Evolutionary conservation across 2,329 filamentous ascomycete genomes (phyloP), one percentile per base, ranked within the genome.

Genomic region (Penicillium olsonii): DNA sequence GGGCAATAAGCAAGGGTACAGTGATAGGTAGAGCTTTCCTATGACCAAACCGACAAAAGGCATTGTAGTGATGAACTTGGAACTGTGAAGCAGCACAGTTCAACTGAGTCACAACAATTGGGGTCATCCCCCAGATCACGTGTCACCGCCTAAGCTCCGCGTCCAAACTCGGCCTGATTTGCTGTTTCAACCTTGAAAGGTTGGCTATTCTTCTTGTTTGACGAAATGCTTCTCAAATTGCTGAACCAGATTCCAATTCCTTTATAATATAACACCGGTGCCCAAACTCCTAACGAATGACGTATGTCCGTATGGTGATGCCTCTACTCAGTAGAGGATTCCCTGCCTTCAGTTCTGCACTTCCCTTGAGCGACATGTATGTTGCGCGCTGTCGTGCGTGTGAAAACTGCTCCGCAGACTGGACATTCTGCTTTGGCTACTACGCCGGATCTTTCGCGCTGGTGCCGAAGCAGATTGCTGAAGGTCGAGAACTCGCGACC

Each of bases 401-500:
- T 96, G 64, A 97, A 97, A 64, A 95, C 91, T 10, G 91, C 91
- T 31, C 91, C 90, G 65, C 92, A 97, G 67, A 91, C 88, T 15
- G 90, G 91, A 67, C 92, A 97, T 42, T 86, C 85, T 3, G 90
- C 90, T 74, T 96, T 96, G 24, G 88, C 80, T 10, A 92, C 90
- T 44, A 92, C 91, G 20, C 92, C 92, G 0, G 90, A 95, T 70
- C 96, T 96, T 72, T 97, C 92, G 37, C 92, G 84, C 71, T 96
- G 92, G 69, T 97, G 92, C 55, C 92, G 82, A 31, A 96, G 78
- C 3, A 96, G 81, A 68, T 96, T 96, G 81, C 91, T 96, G 68
- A 96, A 96, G 3, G 92, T 96, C 15, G 90, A 95, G 67, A 97
- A 97, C 65, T 95, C 89, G 24, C 92, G 85, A 17, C 92, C 92